phyloP scores from a whole-genome alignment of 1,284 basidiomycete genomes.

The Wolfiporia cocos region DNA sequence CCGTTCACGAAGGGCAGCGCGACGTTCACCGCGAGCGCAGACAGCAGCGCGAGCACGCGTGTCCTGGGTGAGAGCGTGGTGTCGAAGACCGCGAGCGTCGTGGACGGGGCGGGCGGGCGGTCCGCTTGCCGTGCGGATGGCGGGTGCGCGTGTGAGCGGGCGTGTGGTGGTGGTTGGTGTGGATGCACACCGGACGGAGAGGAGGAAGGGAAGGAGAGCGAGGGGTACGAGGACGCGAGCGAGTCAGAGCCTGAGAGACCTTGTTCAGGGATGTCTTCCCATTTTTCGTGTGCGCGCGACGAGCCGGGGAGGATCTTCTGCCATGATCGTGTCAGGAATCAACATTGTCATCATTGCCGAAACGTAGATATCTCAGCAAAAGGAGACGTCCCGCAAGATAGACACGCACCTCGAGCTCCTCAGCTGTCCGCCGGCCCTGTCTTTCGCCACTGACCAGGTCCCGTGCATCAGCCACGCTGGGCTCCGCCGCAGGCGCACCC shows the following conservation, averaged over 20 bases:
- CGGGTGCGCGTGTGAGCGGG: constrained; percentile 13
- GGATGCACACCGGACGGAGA: constrained; percentile 8
- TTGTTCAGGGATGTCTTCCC: constrained; percentile 70
- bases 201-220: constrained; percentile 51
- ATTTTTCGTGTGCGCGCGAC: constrained; percentile 33
- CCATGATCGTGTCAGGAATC: too few species aligned
- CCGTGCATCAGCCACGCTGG: constrained; percentile 37
- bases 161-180: constrained; percentile 10
- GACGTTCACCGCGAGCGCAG: constrained; percentile 88
- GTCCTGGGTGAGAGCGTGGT: constrained; percentile 55
- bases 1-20: constrained; percentile 94
- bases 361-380: constrained; percentile 1
- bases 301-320: constrained; percentile 17
- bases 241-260: constrained; percentile 36
- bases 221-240: constrained; percentile 68
- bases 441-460: constrained; percentile 40
- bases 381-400: background rate
- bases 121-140: constrained; percentile 19
- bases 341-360: background rate
- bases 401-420: constrained; percentile 21
- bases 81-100: constrained; percentile 76
- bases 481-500: constrained; percentile 1
- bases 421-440: constrained; percentile 26
- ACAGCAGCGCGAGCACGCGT: constrained; percentile 66
- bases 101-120: background rate